These are phyloP conservation scores for Cyathus striatus DNA, from an alignment of 768 basidiomycete genomes.

Conservation along the genomic window DNA sequence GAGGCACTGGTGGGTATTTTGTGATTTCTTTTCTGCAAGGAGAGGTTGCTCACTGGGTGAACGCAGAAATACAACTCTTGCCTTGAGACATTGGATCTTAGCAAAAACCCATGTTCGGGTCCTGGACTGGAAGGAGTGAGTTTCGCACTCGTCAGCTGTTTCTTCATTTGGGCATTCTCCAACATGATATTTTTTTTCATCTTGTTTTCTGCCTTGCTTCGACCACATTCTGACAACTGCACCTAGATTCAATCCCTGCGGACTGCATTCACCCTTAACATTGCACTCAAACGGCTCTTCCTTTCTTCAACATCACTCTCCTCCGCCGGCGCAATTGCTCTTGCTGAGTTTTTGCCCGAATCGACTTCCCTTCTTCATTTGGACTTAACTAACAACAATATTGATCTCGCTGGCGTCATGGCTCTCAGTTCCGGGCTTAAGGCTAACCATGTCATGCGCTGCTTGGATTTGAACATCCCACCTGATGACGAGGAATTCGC, in stretches of 20 bases:
- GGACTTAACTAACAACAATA: constrained; percentile 77
- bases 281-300: constrained; percentile 87
- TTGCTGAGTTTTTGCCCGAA: constrained; percentile 96
- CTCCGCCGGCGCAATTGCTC: constrained; percentile 84
- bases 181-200: constrained; percentile 6
- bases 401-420: constrained; percentile 91
- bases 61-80: constrained; percentile 88
- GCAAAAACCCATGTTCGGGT: constrained; percentile 90
- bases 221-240: constrained; percentile 1
- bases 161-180: too few relatives aligned
- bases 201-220: background rate
- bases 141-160: too few relatives aligned
- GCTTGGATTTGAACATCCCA: constrained; percentile 90
- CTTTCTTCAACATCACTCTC: constrained; percentile 78
- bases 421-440: constrained; percentile 85
- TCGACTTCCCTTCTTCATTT: constrained; percentile 83
- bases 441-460: constrained; percentile 81
- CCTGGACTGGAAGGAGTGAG: constrained; percentile 87
- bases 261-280: constrained; percentile 90
- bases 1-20: constrained; percentile 67
- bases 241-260: constrained; percentile 78
- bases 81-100: constrained; percentile 91
- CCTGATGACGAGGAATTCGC: constrained; percentile 80
- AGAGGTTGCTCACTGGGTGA: background rate
- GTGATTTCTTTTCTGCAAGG: background rate